phyloP scores from a whole-genome alignment of 108 stramenopile genomes.

The Hondaea fermentalgiana region DNA sequence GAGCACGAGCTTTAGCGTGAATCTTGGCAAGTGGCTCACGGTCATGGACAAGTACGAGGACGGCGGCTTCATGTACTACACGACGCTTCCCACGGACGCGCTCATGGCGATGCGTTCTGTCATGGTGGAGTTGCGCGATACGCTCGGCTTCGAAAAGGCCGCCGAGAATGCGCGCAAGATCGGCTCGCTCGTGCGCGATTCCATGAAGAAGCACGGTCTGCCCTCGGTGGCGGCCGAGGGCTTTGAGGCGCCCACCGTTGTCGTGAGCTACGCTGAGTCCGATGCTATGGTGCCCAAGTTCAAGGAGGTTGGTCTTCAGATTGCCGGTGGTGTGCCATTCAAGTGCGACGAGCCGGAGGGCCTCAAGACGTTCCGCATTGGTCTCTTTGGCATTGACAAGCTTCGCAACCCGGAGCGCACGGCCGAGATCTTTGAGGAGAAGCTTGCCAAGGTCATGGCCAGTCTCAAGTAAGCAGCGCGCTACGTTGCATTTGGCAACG shows the following conservation, averaged over 20 bases:
- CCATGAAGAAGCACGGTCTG: conserved; percentile 59
- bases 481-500: not conserved
- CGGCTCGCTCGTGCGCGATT: conserved; percentile 56
- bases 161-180: conserved; percentile 63
- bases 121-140: conserved; percentile 63
- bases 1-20: conserved; percentile 72
- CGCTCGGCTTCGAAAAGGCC: conserved; percentile 66
- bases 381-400: conserved; percentile 83
- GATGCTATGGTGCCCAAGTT: conserved; percentile 75
- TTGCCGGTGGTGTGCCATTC: conserved; percentile 90
- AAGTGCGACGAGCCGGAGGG: conserved; percentile 75
- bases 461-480: not conserved
- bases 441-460: conserved; percentile 63
- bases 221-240: conserved; percentile 72
- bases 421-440: conserved; percentile 57
- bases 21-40: conserved; percentile 36
- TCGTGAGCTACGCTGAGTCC: conserved; percentile 75
- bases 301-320: conserved; percentile 71
- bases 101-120: conserved; percentile 77
- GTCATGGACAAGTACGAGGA: conserved; percentile 22
- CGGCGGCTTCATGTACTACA: conserved; percentile 64
- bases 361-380: conserved; percentile 76
- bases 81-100: conserved; percentile 83
- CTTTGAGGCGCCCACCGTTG: conserved; percentile 75
- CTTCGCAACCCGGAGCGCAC: conserved; percentile 65